Percentiles rank a stretch among this genome's conserved stretches.
phyloP scores from a whole-genome alignment of 2,329 filamentous ascomycete genomes.

The Cytospora mali region DNA sequence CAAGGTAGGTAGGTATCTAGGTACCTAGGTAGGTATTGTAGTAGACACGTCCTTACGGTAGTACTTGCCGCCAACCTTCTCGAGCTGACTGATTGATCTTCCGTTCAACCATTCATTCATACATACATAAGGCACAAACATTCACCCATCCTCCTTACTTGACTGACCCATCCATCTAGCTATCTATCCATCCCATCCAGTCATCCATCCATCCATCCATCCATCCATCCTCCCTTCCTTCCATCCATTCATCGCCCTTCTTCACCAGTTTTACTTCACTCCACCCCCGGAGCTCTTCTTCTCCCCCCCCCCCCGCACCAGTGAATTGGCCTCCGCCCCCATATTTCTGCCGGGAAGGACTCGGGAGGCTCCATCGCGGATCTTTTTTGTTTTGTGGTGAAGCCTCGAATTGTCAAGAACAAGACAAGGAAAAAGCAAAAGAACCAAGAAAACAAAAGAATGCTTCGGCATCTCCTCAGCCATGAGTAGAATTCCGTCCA shows the following conservation, averaged over 20 bases:
- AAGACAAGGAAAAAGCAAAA: not conserved
- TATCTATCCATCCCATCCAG: not conserved
- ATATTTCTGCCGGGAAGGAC: not conserved
- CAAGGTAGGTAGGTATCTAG: too few relatives aligned
- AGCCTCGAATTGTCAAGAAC: not conserved
- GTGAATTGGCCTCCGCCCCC: not conserved
- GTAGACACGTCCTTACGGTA: too few relatives aligned
- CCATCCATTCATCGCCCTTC: not conserved
- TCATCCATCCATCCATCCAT: not conserved
- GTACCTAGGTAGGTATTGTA: too few relatives aligned
- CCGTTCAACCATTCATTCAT: too few relatives aligned
- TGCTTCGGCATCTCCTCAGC: not conserved
- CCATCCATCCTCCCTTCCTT: not conserved
- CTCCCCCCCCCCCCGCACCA: not conserved
- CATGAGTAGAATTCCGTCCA: slow-evolving; percentile 10
- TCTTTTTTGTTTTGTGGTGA: not conserved
- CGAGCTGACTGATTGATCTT: too few relatives aligned
- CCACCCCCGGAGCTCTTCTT: not conserved
- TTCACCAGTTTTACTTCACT: not conserved
- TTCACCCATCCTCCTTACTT: too few relatives aligned
- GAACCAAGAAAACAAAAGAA: too few relatives aligned
- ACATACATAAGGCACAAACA: too few relatives aligned
- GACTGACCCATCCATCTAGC: too few relatives aligned
- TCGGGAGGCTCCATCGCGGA: not conserved
- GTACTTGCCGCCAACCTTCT: too few relatives aligned